These are phyloP conservation scores for Pluteus cervinus DNA, from an alignment of 768 basidiomycete species.

Conservation along the genomic window DNA sequence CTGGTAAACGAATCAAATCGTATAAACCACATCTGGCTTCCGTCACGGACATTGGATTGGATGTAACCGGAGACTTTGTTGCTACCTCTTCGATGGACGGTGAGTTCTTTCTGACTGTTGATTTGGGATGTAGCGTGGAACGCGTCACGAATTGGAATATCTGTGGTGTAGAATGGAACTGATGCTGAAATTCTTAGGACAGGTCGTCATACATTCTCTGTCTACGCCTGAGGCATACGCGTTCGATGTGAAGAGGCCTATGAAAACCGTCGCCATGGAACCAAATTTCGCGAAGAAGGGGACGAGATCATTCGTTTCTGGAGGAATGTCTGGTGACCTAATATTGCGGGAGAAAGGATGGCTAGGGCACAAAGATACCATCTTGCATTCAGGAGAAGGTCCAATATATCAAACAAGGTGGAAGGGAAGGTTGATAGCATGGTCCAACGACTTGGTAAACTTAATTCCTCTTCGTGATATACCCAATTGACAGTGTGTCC, in stretches of 20 bases:
- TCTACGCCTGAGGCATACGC: constrained; percentile 74
- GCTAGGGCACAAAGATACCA: constrained; percentile 89
- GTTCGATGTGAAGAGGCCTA: constrained; percentile 89
- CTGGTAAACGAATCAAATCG: constrained; percentile 80
- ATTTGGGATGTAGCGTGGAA: too few relatives aligned
- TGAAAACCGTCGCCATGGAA: constrained; percentile 86
- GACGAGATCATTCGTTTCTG: constrained; percentile 80
- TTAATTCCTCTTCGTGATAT: not conserved
- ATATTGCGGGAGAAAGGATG: constrained; percentile 93
- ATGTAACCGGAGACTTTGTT: constrained; percentile 81
- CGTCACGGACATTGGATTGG: constrained; percentile 79
- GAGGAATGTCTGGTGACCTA: constrained; percentile 85
- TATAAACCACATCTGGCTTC: constrained; percentile 89
- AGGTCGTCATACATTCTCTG: constrained; percentile 82
- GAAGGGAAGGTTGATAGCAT: constrained; percentile 83
- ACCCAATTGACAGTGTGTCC: constrained; percentile 1
- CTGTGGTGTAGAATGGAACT: too few relatives aligned
- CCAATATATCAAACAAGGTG: constrained; percentile 92
- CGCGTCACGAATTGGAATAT: too few relatives aligned
- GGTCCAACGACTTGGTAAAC: constrained; percentile 89
- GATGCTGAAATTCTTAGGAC: constrained; percentile 71
- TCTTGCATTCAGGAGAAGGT: constrained; percentile 80
- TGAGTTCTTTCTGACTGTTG: constrained; percentile 37
- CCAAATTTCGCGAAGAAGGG: constrained; percentile 80
- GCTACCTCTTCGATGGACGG: constrained; percentile 94